Base-by-base conservation (phyloP, 2,329 filamentous ascomycete species). In the Sordariomycetes sp. region DNA sequence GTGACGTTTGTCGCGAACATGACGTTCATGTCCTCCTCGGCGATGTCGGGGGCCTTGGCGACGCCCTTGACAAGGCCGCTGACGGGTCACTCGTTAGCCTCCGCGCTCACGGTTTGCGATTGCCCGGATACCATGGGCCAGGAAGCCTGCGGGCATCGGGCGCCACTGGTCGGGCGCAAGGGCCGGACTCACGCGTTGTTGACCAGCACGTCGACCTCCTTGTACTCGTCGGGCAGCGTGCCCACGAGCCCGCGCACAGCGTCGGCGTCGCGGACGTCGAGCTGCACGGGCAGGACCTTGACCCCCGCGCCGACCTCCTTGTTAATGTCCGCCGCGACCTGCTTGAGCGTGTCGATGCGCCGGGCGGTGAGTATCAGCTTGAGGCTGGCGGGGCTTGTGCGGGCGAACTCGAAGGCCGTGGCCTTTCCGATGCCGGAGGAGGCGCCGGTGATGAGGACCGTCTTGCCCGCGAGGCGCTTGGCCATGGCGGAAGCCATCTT, bases 1-100 rank as follows among this genome's bases (percentile, higher is more conserved):
- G 87, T 94, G 56, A 97, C 91, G 69, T 99, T 99, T 59, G 94
- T 97, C 53, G 81, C 74, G 68, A 96, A 89, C 90, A 97, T 96
- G 69, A 85, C 66, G 64, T 87, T 78, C 64, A 96, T 87, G 72
- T 99, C 92, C 59, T 85, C 84, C 65, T 88, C 79, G 17, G 77
- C 79, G 67, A 99, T 96, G 48, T 89, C 81, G 20, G 91, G 91
- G 1, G 90, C 90, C 67, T 87, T 84, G 54, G 89, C 92, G 13
- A 96, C 82, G 62, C 90, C 91, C 71, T 88, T 92, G 60, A 96
- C 92, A 22, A 96, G 80, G 50, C 92, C 92, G 53, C 89, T 94
- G 62, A 56, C 28, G 13, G 36, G 36, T 39, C 22, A 5, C 10
- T 15, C 25, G 32, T 65, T 45, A 64, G 36, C 36, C 13, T 17